Percentiles rank a stretch among this genome's conserved stretches.
Conservation (phyloP, 1,139 yeast genomes). For the Debaryomyces nepalensis region DNA sequence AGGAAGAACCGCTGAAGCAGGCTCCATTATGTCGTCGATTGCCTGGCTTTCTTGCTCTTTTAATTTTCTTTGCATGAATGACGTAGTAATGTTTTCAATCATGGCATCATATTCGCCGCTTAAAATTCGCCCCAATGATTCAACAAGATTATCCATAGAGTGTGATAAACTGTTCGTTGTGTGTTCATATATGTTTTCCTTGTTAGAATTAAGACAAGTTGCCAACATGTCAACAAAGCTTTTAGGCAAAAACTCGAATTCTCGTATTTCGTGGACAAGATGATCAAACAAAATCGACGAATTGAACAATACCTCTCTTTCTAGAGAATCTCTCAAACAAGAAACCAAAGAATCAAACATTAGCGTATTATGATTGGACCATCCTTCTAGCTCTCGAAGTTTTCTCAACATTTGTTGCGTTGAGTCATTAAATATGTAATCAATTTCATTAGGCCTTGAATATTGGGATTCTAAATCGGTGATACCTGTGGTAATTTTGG, state of each 20-base stretch:
- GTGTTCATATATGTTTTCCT: constrained; percentile 8
- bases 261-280: constrained; percentile 35
- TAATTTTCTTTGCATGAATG: constrained; percentile 34
- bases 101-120: constrained; percentile 46
- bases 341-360: constrained; percentile 46
- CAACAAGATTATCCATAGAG: constrained; percentile 17
- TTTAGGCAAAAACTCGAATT: constrained; percentile 26
- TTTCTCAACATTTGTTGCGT: constrained; percentile 46
- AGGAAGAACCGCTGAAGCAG: constrained; percentile 4
- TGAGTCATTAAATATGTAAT: constrained; percentile 49
- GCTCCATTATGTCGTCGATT: neutral
- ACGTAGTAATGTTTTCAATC: constrained; percentile 35
- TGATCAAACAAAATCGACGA: constrained; percentile 56
- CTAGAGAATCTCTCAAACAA: constrained; percentile 50
- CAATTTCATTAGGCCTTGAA: constrained; percentile 54
- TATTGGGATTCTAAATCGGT: constrained; percentile 56
- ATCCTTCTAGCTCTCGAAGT: constrained; percentile 56
- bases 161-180: constrained; percentile 13
- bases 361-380: constrained; percentile 51
- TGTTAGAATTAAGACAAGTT: constrained; percentile 1
- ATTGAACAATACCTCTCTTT: constrained; percentile 57
- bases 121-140: constrained; percentile 32
- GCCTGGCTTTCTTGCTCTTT: constrained; percentile 19
- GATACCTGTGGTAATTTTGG: constrained; percentile 34
- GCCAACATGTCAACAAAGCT: constrained; percentile 21